Evolutionary conservation across 1,284 basidiomycete genomes (phyloP).

Genomic region (Macrocystidia cucumis): DNA sequence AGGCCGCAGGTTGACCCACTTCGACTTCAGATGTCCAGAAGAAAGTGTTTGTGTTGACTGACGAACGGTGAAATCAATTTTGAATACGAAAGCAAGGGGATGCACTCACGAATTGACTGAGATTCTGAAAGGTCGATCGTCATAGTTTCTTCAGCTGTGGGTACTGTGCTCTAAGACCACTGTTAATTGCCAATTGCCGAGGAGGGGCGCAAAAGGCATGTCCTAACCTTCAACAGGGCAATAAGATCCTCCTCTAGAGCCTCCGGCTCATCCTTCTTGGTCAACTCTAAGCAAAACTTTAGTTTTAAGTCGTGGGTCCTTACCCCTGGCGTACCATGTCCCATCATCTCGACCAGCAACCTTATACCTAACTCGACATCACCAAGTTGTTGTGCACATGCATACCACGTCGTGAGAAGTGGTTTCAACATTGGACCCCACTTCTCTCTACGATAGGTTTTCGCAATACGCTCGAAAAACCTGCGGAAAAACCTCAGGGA

Average conservation of each 20-base stretch:
- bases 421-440: slow-evolving; percentile 70
- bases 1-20: slow-evolving; percentile 56
- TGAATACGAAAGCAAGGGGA: slow-evolving; percentile 4
- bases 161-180: slow-evolving; percentile 52
- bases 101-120: slow-evolving; percentile 50
- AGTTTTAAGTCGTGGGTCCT: neutral
- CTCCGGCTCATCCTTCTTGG: slow-evolving; percentile 35
- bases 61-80: slow-evolving; percentile 4
- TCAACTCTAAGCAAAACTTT: slow-evolving; percentile 17
- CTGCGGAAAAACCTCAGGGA: slow-evolving; percentile 30
- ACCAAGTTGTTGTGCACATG: slow-evolving; percentile 68
- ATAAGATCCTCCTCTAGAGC: slow-evolving; percentile 59
- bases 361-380: slow-evolving; percentile 70
- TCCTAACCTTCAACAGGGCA: slow-evolving; percentile 55
- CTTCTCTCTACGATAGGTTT: slow-evolving; percentile 74
- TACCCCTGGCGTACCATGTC: slow-evolving; percentile 44
- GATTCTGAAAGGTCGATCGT: slow-evolving; percentile 57
- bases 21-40: slow-evolving; percentile 65
- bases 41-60: slow-evolving; percentile 58
- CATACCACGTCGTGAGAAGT: slow-evolving; percentile 71
- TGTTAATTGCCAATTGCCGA: neutral
- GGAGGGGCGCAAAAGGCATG: slow-evolving; percentile 2
- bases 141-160: slow-evolving; percentile 45
- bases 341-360: slow-evolving; percentile 76
- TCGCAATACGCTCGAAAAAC: slow-evolving; percentile 85